phyloP scores from a whole-genome alignment of 352 stramenopile genomes.

The Phytophthora nicotianae region DNA sequence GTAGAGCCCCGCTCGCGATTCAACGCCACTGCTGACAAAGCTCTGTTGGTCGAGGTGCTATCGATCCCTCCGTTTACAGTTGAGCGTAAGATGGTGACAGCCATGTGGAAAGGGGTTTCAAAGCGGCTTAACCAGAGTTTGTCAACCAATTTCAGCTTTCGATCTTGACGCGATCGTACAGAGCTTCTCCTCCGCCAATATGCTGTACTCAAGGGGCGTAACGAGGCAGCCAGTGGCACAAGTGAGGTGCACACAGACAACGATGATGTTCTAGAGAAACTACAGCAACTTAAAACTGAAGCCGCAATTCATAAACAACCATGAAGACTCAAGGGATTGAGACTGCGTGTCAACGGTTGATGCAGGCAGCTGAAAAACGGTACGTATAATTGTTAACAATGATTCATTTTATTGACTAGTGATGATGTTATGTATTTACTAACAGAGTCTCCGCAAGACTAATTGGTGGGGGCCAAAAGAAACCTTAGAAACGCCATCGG shows the following conservation, averaged over 20 bases:
- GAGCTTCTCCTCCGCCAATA: neutral
- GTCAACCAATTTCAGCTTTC: slow-evolving; percentile 1
- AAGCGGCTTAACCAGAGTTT: neutral
- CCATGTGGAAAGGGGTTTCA: slow-evolving; percentile 1
- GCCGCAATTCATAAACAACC: neutral
- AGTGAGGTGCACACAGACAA: neutral
- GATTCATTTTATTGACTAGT: neutral
- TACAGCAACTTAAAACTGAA: neutral
- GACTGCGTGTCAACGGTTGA: neutral
- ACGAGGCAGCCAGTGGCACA: neutral
- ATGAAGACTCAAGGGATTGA: neutral
- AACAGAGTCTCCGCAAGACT: neutral
- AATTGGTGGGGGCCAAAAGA: neutral
- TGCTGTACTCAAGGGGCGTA: neutral
- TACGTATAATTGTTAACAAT: neutral
- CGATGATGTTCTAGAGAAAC: neutral
- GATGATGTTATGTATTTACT: neutral
- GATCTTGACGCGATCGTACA: neutral
- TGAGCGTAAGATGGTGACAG: slow-evolving; percentile 3
- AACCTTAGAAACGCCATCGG: neutral
- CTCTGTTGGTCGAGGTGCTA: slow-evolving; percentile 2
- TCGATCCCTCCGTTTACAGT: slow-evolving; percentile 1
- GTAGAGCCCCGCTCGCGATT: slow-evolving; percentile 1
- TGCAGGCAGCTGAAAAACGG: neutral
- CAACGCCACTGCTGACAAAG: neutral